Evolutionary conservation across 2,329 filamentous ascomycete species (phyloP).

Genomic region (Nigrospora osmanthi): DNA sequence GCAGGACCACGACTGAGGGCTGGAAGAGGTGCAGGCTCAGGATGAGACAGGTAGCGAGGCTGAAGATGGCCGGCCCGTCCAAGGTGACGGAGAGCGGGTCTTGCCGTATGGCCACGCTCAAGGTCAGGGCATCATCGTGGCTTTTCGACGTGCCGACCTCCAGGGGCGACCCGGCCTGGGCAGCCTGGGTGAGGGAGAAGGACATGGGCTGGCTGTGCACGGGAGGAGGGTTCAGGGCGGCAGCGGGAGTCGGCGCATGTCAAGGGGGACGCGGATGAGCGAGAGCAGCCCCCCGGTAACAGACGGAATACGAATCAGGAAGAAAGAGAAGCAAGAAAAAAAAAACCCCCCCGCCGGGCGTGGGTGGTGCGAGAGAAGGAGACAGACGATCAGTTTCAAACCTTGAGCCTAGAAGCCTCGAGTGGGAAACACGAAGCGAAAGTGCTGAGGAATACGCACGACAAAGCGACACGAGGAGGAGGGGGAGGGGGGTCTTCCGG

Average conservation of each 20-base stretch:
- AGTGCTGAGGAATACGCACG: neutral
- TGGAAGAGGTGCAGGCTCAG: slow-evolving; percentile 43
- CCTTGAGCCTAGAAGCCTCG: slow-evolving; percentile 4
- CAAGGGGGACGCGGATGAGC: too few relatives aligned
- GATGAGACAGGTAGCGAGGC: slow-evolving; percentile 36
- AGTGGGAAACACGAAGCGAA: neutral
- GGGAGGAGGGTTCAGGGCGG: too few relatives aligned
- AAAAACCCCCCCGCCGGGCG: neutral
- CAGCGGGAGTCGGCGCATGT: too few relatives aligned
- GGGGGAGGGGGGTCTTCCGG: too few relatives aligned
- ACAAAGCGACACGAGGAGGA: too few relatives aligned
- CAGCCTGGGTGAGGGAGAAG: slow-evolving; percentile 14
- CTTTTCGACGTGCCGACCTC: slow-evolving; percentile 8
- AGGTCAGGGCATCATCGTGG: slow-evolving; percentile 14
- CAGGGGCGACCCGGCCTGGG: slow-evolving; percentile 12
- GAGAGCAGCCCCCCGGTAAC: neutral
- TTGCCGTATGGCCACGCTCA: slow-evolving; percentile 38
- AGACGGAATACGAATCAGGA: neutral
- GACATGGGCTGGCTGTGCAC: slow-evolving; percentile 9
- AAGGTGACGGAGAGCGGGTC: slow-evolving; percentile 46
- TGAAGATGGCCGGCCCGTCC: slow-evolving; percentile 39
- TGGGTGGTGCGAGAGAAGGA: neutral
- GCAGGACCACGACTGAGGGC: slow-evolving; percentile 35
- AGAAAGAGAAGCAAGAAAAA: too few relatives aligned
- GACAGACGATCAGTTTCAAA: slow-evolving; percentile 3